phyloP scores from a whole-genome alignment of 176 grass and related monocot species.

The Chrysopogon serrulatus region DNA sequence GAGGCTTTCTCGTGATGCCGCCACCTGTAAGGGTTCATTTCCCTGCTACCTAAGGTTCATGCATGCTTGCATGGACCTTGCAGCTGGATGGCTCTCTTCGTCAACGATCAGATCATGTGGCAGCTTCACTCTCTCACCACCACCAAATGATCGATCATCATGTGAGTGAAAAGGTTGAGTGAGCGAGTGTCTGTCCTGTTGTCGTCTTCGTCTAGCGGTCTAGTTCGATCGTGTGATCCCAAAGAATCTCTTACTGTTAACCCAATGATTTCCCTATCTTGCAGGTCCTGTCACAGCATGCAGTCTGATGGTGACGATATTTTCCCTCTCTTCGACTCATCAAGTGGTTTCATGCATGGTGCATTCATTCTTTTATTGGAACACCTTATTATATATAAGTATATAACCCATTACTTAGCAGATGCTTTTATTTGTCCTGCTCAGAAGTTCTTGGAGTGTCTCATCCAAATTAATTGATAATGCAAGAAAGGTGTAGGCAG shows the following conservation, averaged over 20 bases:
- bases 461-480: not conserved
- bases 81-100: not conserved
- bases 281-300: not conserved
- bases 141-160: conserved; percentile 41
- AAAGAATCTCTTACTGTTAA: not conserved
- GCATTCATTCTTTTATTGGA: not conserved
- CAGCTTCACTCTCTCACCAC: conserved; percentile 73
- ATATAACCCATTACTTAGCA: not conserved
- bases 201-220: too few species aligned
- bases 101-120: conserved; percentile 69
- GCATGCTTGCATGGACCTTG: not conserved
- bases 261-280: not conserved
- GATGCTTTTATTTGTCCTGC: not conserved
- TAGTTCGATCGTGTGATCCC: not conserved
- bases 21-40: not conserved
- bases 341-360: not conserved
- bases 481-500: not conserved
- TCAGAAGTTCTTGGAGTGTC: not conserved
- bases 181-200: not conserved
- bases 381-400: not conserved
- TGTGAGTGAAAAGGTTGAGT: not conserved
- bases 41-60: not conserved
- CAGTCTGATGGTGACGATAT: not conserved
- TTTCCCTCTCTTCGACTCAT: not conserved
- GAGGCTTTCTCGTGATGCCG: not conserved